A percentile compares a stretch with the other conserved stretches of the same genome.
phyloP scores from a whole-genome alignment of 2,329 filamentous ascomycete genomes.

The Diaporthe citriasiana region DNA sequence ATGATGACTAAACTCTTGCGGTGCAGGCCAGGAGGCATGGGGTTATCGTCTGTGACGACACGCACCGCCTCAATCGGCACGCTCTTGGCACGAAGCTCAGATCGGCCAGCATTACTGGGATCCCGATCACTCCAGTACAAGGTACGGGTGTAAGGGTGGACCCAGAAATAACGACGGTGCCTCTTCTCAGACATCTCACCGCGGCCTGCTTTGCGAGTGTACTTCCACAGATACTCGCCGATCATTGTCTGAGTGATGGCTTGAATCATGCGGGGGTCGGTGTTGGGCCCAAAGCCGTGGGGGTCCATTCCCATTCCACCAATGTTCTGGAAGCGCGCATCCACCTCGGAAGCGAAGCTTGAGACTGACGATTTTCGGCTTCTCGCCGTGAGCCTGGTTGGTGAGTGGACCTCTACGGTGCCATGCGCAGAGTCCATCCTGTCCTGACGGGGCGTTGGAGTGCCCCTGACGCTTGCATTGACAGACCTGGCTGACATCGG shows the following conservation, averaged over 20 bases:
- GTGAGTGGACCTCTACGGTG: slow-evolving; percentile 62
- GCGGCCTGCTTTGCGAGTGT: slow-evolving; percentile 93
- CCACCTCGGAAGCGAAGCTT: slow-evolving; percentile 94
- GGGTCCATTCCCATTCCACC: slow-evolving; percentile 61
- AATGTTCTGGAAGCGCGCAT: slow-evolving; percentile 85
- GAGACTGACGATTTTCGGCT: slow-evolving; percentile 88
- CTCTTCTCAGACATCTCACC: slow-evolving; percentile 89
- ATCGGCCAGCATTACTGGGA: slow-evolving; percentile 82
- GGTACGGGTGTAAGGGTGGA: slow-evolving; percentile 96
- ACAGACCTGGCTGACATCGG: slow-evolving; percentile 65
- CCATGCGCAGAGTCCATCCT: slow-evolving; percentile 64
- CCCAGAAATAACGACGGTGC: slow-evolving; percentile 98
- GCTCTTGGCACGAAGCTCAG: slow-evolving; percentile 86
- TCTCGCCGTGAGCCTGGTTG: slow-evolving; percentile 57
- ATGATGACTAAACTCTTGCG: slow-evolving; percentile 93
- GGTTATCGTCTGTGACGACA: slow-evolving; percentile 94
- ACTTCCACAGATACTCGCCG: slow-evolving; percentile 98
- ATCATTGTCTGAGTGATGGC: slow-evolving; percentile 99
- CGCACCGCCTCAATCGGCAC: slow-evolving; percentile 93
- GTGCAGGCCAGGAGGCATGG: slow-evolving; percentile 93
- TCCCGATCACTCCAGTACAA: slow-evolving; percentile 97
- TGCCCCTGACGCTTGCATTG: slow-evolving; percentile 57
- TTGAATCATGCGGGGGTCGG: slow-evolving; percentile 98
- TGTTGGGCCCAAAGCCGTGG: slow-evolving; percentile 76
- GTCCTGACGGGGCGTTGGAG: slow-evolving; percentile 68